phyloP scores from a whole-genome alignment of 192 early-diverging fungal genomes.

The Funneliformis mosseae region DNA sequence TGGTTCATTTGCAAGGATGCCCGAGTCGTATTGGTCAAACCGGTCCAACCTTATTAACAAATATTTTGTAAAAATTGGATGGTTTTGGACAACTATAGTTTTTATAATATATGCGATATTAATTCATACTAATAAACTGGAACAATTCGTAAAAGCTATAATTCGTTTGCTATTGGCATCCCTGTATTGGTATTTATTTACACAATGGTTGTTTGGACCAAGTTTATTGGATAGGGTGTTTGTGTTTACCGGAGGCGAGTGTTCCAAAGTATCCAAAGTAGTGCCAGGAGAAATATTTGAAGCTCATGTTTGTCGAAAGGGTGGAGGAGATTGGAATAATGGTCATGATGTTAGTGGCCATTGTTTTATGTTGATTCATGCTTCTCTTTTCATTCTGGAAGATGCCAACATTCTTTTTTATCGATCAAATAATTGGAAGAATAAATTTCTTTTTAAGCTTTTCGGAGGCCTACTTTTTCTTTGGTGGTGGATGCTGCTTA shows the following conservation, averaged over 20 bases:
- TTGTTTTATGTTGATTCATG: constrained; percentile 79
- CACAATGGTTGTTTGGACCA: constrained; percentile 86
- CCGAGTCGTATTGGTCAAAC: not conserved
- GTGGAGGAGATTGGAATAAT: constrained; percentile 70
- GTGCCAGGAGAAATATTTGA: constrained; percentile 36
- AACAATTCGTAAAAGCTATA: constrained; percentile 31
- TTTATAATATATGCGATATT: constrained; percentile 52
- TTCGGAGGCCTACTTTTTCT: constrained; percentile 54
- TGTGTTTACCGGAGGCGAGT: constrained; percentile 68
- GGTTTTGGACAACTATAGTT: constrained; percentile 83
- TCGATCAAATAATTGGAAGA: constrained; percentile 28
- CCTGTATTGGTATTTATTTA: constrained; percentile 81
- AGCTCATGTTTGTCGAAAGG: constrained; percentile 38
- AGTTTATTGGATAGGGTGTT: constrained; percentile 80
- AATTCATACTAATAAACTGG: not conserved
- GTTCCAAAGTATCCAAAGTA: constrained; percentile 44
- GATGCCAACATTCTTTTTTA: constrained; percentile 56
- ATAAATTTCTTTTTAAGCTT: constrained; percentile 36
- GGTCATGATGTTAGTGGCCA: constrained; percentile 91
- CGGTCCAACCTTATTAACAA: constrained; percentile 71
- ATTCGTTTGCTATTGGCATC: constrained; percentile 66
- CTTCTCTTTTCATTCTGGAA: constrained; percentile 72
- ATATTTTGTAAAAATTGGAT: constrained; percentile 80
- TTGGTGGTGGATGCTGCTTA: constrained; percentile 78
- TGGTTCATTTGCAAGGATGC: not conserved